phyloP scores from a whole-genome alignment of 805 yeast genomes.

The Wickerhamiella occidentalis region DNA sequence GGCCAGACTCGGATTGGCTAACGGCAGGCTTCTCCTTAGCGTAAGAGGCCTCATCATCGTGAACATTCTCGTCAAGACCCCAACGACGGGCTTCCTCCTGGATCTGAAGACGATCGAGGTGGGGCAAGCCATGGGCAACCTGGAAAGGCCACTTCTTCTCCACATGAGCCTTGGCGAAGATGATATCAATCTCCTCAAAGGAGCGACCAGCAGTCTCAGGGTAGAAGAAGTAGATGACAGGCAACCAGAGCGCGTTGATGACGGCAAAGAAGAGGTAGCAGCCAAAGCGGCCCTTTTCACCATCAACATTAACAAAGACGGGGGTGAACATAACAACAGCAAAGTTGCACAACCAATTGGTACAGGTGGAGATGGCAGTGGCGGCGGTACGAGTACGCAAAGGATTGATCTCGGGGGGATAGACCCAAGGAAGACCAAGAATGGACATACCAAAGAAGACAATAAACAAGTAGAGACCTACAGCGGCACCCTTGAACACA shows the following conservation, averaged over 20 bases:
- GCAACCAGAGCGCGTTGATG: conserved; percentile 47
- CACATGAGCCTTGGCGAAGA: conserved; percentile 44
- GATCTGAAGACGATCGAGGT: conserved; percentile 42
- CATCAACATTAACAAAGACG: conserved; percentile 32
- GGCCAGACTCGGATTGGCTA: not conserved
- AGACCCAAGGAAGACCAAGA: conserved; percentile 50
- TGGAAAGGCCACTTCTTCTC: conserved; percentile 50
- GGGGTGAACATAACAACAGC: conserved; percentile 62
- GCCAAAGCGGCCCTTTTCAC: conserved; percentile 36
- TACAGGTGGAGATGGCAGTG: conserved; percentile 49
- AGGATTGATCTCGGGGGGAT: conserved; percentile 53
- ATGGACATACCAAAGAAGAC: conserved; percentile 45
- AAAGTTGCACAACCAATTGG: conserved; percentile 55
- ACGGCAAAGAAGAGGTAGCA: conserved; percentile 58
- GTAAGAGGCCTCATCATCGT: conserved; percentile 1
- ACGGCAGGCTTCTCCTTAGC: conserved; percentile 6
- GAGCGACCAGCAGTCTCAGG: conserved; percentile 72
- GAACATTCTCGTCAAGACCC: conserved; percentile 31
- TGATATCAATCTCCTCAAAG: conserved; percentile 63
- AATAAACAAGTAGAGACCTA: conserved; percentile 47
- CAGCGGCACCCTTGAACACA: conserved; percentile 46
- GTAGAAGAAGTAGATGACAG: conserved; percentile 52
- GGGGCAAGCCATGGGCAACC: conserved; percentile 53
- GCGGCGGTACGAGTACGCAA: conserved; percentile 49
- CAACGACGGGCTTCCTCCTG: conserved; percentile 48